Conservation (phyloP, 139 green algal genomes). For the Micractinium conductrix region DNA sequence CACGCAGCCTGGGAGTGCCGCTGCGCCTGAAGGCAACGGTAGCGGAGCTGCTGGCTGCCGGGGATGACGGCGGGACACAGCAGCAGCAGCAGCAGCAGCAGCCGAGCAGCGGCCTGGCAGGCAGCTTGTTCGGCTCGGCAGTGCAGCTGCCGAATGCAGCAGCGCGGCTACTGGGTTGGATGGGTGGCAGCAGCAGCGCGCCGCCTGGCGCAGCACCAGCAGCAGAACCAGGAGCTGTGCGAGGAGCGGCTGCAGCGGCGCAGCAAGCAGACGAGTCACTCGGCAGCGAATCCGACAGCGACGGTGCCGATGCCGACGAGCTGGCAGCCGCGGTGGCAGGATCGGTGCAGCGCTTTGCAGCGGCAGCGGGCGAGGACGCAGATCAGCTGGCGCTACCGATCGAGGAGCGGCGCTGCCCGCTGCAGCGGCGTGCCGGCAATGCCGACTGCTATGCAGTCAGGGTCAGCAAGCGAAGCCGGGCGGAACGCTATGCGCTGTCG, state of each 20-base stretch:
- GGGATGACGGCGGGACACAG: no score
- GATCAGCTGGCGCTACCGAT: slow-evolving; percentile 22
- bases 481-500: slow-evolving; percentile 37
- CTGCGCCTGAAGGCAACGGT: slow-evolving; percentile 28
- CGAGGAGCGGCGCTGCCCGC: slow-evolving; percentile 36
- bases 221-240: no score
- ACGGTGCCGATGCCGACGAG: no score
- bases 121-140: no score
- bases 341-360: no score
- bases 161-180: no score
- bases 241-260: not conserved
- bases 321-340: no score
- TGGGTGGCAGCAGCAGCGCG: not conserved
- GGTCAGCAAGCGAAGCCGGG: slow-evolving; percentile 8
- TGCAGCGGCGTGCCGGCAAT: not conserved
- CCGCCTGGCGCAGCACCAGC: no score
- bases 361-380: not conserved
- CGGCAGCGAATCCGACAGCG: no score
- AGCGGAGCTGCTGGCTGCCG: not conserved
- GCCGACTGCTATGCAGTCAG: not conserved
- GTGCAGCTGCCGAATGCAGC: no score
- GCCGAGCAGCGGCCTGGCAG: not conserved
- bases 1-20: slow-evolving; percentile 36
- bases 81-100: not conserved
- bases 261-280: no score